Evolutionary conservation across 768 basidiomycete genomes (phyloP), one percentile per base, ranked within the genome.

Genomic region (Kwoniella dendrophila): DNA sequence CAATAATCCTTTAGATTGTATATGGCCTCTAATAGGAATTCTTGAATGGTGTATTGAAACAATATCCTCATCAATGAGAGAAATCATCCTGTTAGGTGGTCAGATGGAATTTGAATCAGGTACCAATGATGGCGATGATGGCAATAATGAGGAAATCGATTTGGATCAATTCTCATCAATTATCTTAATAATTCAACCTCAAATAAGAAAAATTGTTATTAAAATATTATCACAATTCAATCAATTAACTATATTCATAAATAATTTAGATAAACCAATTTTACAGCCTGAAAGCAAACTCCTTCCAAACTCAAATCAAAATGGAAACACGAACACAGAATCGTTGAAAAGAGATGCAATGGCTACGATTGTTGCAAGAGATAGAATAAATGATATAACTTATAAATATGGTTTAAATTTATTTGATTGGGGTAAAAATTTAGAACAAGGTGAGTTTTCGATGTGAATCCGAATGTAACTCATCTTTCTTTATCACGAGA

Each of bases 361-460:
- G 43, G 67, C 69, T 14, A 75, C 73, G 0, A 52, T 71, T 12
- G 18, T 75, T 10, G 71, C 71, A 4, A 56, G 56, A 33, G 71
- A 67, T 10, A 26, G 63, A 24, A 59, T 61, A 11, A 34, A 52
- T 45, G 67, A 61, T 53, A 32, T 72, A 34, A 47, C 45, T 0
- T 41, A 50, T 16, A 48, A 44, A 20, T 22, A 63, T 4, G 73
- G 73, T 1, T n/a, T 75, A 24, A 69, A 69, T 40, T 5, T 75
- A 11, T 30, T 48, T 6, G 20, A 58, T 1, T 75, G 73, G 73
- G 73, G 71, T 6, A 63, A 55, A 33, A 63, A 45, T 16, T 24
- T 75, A 2, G 63, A 66, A 59, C 40, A 22, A 43, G 36, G 58
- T 60, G 55, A 50, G 47, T 27, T 30, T 5, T 7, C 1, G 33